phyloP scores from a whole-genome alignment of 305 asterid genomes.

The Fraxinus sp. region DNA sequence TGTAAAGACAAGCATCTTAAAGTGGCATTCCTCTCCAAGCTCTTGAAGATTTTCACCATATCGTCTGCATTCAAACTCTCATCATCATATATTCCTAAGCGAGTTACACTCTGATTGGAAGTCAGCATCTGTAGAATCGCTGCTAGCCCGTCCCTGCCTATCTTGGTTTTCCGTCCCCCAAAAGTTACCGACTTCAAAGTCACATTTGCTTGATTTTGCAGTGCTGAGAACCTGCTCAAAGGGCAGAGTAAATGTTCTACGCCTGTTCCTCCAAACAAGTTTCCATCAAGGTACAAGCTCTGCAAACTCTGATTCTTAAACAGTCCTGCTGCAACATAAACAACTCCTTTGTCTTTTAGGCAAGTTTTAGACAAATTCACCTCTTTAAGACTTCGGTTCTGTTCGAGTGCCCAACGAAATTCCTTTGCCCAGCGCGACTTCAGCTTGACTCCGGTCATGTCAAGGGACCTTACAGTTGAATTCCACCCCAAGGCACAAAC shows the following conservation, averaged over 20 bases:
- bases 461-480: slow-evolving; percentile 63
- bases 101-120: slow-evolving; percentile 53
- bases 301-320: slow-evolving; percentile 69
- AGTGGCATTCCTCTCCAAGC: slow-evolving; percentile 65
- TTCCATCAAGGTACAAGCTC: slow-evolving; percentile 59
- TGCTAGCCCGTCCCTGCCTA: slow-evolving; percentile 64
- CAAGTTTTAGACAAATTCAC: slow-evolving; percentile 56
- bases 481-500: slow-evolving; percentile 71
- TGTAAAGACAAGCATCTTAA: slow-evolving; percentile 55
- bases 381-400: slow-evolving; percentile 60
- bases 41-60: slow-evolving; percentile 55
- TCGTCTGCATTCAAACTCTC: slow-evolving; percentile 53
- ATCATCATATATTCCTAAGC: slow-evolving; percentile 67
- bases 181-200: slow-evolving; percentile 52
- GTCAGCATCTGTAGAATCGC: slow-evolving; percentile 67
- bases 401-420: slow-evolving; percentile 77
- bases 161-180: slow-evolving; percentile 66
- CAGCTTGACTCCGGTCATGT: slow-evolving; percentile 64
- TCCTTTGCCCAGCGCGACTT: slow-evolving; percentile 81
- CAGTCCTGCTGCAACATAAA: slow-evolving; percentile 80
- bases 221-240: slow-evolving; percentile 62
- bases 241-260: slow-evolving; percentile 86
- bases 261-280: slow-evolving; percentile 62
- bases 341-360: slow-evolving; percentile 65
- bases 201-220: slow-evolving; percentile 74